phyloP scores from a whole-genome alignment of 768 basidiomycete species.

The Hysterangium stoloniferum region DNA sequence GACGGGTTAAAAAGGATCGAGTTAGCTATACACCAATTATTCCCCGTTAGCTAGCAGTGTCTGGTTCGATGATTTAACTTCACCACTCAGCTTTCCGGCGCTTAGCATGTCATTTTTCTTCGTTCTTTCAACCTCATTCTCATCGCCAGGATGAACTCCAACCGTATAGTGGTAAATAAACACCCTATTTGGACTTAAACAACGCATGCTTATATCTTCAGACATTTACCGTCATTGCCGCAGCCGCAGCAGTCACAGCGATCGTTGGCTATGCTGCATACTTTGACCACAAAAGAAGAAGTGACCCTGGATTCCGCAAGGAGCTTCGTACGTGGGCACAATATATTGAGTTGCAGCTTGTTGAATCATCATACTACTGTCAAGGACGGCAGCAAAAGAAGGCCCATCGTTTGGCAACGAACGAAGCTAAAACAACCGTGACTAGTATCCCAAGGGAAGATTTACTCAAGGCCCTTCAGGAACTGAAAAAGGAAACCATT shows the following conservation, averaged over 20 bases:
- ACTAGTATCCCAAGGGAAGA: conserved; percentile 32
- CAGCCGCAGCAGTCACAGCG: conserved; percentile 41
- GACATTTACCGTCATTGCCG: conserved; percentile 29
- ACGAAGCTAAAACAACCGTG: conserved; percentile 21
- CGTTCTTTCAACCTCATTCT: no score
- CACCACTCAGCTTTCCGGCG: no score
- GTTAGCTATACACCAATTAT: no score
- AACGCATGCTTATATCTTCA: not conserved
- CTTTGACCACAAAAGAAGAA: conserved; percentile 92
- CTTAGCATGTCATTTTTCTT: no score
- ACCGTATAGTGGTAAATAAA: no score
- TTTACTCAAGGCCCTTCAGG: conserved; percentile 55
- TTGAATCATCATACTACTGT: not conserved
- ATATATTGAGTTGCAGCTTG: not conserved
- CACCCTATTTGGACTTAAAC: no score
- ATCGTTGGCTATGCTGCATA: conserved; percentile 79
- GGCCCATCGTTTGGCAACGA: conserved; percentile 24
- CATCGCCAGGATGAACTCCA: no score
- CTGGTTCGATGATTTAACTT: no score
- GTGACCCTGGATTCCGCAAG: conserved; percentile 81
- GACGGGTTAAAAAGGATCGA: no score
- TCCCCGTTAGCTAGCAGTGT: no score
- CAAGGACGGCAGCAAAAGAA: conserved; percentile 27
- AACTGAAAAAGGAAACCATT: conserved; percentile 59
- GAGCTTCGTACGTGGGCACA: conserved; percentile 59